Evolutionary conservation across 2,329 filamentous ascomycete genomes (phyloP).

Genomic region (Penicillium sp.): DNA sequence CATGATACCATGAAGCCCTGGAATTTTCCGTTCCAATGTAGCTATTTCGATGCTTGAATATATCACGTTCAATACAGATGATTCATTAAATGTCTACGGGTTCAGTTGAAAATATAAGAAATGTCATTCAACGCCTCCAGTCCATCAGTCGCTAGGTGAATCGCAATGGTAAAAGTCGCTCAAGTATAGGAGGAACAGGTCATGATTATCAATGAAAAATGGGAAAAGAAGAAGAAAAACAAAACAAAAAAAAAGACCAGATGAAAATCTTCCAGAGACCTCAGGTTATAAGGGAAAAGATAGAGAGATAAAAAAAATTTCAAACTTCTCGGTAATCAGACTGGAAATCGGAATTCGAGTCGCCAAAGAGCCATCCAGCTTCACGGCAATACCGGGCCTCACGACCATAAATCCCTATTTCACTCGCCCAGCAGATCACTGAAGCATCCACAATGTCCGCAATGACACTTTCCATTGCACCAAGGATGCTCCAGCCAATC

Average conservation of each 20-base stretch:
- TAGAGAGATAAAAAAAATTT: neutral
- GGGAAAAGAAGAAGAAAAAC: neutral
- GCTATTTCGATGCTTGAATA: conserved; percentile 20
- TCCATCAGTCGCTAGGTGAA: neutral
- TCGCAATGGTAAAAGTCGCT: conserved; percentile 6
- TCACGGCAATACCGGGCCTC: conserved; percentile 83
- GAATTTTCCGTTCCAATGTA: conserved; percentile 16
- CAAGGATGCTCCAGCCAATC: conserved; percentile 91
- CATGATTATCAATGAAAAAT: neutral
- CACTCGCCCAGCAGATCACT: conserved; percentile 92
- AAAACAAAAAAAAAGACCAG: neutral
- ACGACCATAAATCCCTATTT: conserved; percentile 65
- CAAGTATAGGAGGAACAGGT: neutral
- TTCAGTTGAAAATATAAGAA: neutral
- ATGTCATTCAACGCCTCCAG: neutral
- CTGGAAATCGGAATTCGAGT: conserved; percentile 32
- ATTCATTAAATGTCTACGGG: neutral
- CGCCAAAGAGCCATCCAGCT: conserved; percentile 84
- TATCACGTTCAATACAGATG: conserved; percentile 13
- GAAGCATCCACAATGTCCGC: conserved; percentile 85
- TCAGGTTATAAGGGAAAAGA: neutral
- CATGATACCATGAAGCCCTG: conserved; percentile 36
- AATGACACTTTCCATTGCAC: conserved; percentile 84
- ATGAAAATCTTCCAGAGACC: neutral
- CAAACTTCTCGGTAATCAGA: conserved; percentile 21